Percentiles rank a stretch among this genome's conserved stretches.
Evolutionary conservation across 2,329 filamentous ascomycete genomes (phyloP).

Genomic region (Colletotrichum noveboracense): DNA sequence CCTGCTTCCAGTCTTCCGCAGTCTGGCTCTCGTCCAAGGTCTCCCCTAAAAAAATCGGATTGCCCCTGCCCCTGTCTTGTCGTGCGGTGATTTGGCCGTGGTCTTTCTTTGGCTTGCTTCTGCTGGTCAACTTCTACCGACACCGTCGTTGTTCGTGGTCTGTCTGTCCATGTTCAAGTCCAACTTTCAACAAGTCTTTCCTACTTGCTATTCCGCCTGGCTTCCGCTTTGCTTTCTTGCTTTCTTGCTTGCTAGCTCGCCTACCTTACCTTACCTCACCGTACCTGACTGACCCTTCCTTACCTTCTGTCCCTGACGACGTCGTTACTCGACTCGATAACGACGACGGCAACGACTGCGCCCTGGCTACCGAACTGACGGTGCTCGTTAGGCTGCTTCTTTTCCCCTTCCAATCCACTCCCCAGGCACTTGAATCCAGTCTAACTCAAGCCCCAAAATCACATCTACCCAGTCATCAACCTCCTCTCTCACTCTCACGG

Average conservation of each 20-base stretch:
- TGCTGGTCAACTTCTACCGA: not conserved
- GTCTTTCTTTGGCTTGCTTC: not conserved
- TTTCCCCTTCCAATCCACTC: not conserved
- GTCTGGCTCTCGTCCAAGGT: not conserved
- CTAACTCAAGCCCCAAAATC: not conserved
- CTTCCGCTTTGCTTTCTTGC: not conserved
- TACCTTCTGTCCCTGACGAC: not conserved
- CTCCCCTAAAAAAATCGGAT: not conserved
- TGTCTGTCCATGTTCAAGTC: not conserved
- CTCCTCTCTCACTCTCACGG: not conserved
- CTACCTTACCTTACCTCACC: not conserved
- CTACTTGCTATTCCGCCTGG: not conserved
- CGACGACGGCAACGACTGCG: not conserved
- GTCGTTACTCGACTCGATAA: not conserved
- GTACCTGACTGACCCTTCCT: not conserved
- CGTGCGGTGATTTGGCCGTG: not conserved
- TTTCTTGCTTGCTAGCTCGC: not conserved
- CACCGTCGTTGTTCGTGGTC: not conserved
- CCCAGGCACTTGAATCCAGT: not conserved
- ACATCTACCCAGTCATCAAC: not conserved
- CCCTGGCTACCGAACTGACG: not conserved
- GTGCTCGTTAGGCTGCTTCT: not conserved
- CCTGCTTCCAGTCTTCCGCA: not conserved
- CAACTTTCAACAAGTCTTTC: not conserved
- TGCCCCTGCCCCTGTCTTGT: slow-evolving; percentile 3